Evolutionary conservation across 257 asterid genomes (phyloP), one percentile per base, ranked within the genome.

Genomic region (Gardenia jasminoides): DNA sequence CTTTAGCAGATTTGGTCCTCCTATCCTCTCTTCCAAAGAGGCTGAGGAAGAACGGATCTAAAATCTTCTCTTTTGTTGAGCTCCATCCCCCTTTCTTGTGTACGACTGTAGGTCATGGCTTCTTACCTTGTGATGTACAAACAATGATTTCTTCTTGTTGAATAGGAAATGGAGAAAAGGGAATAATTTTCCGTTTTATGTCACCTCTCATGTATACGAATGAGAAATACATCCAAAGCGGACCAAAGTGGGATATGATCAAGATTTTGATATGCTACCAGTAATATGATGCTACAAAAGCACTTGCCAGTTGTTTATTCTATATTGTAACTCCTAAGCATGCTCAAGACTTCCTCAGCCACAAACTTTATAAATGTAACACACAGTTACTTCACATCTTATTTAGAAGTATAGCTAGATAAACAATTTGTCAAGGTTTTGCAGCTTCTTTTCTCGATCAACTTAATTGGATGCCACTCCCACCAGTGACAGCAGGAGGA

Each of bases 1-100:
- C 64, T 95, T 93, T 75, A 88, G 86, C 71, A 90, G 88, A 82
- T 95, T 84, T 76, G 90, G 85, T 58, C 91, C 97, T 76, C 99
- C 98, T 69, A 75, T 68, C 64, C 64, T 83, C 75, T 81, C 90
- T 80, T 80, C 86, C 30, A 82, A 86, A 62, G 91, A 86, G 39
- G 64, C 79, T 62, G 88, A 80, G 52, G 88, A 86, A 79, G 85
- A 84, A 77, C 52, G 41, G 9, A 39, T 46, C 31, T 83, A 65
- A 79, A 71, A 6, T 17, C 3, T 7, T 19, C 16, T 75, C 62
- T 59, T 26, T 10, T 75, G 0, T 16, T 33, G 30, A 20, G 20
- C 3, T 9, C 50, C 33, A 41, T 20, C 67, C 16, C 67, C 10
- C n/a, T 26, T 58, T 62, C 6, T 2, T 56, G 3, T 0, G 41